Percentiles rank a stretch among this genome's conserved stretches.
These are phyloP conservation scores for Ceratocystis diversiconidia DNA, from an alignment of 2,329 filamentous ascomycete genomes.

Conservation along the genomic window DNA sequence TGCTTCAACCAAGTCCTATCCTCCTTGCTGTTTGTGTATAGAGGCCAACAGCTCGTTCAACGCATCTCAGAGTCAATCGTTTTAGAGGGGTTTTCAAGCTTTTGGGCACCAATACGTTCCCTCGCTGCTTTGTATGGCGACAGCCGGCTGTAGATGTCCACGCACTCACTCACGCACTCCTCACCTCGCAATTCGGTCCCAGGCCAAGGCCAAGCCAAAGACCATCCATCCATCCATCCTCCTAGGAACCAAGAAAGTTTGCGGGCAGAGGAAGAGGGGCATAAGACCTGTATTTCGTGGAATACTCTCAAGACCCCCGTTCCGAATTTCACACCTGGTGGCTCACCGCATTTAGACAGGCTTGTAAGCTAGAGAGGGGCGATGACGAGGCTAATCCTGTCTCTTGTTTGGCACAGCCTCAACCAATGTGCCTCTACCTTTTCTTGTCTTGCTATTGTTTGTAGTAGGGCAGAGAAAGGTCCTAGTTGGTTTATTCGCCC, in stretches of 20 bases:
- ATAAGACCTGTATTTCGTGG: neutral
- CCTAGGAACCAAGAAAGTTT: neutral
- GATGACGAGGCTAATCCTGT: slow-evolving; percentile 12
- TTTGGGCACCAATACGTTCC: neutral
- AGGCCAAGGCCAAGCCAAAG: too few relatives aligned
- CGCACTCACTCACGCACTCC: neutral
- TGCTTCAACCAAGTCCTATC: too few relatives aligned
- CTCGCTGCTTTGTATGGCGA: neutral
- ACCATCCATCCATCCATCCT: too few relatives aligned
- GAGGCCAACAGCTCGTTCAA: too few relatives aligned
- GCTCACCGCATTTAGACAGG: neutral
- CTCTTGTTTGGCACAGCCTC: slow-evolving; percentile 6
- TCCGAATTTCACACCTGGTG: neutral
- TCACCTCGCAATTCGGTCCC: neutral
- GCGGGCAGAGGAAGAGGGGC: neutral
- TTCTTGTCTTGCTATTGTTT: neutral
- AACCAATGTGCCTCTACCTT: neutral
- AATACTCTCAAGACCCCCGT: neutral
- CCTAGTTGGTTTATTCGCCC: too few relatives aligned
- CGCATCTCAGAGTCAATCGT: neutral
- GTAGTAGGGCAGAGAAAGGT: too few relatives aligned
- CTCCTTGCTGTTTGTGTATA: too few relatives aligned
- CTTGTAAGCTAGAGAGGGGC: neutral
- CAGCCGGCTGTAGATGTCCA: neutral
- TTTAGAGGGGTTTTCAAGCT: neutral